phyloP scores from a whole-genome alignment of 441 rosid species.

The Erysimum cheiri region DNA sequence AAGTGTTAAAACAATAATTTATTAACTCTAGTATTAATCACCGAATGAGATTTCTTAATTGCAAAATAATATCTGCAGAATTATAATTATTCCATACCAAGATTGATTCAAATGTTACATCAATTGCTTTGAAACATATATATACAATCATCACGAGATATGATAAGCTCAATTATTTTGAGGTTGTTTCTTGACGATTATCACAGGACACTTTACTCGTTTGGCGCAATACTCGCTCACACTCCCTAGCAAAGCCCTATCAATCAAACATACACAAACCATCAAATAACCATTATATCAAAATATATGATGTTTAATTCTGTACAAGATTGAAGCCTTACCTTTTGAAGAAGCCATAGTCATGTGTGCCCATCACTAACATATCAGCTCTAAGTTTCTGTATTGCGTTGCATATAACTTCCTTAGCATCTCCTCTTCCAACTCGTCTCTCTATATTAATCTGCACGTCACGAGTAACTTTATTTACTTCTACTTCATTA shows the following conservation, averaged over 20 bases:
- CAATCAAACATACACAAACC: not conserved
- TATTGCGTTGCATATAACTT: slow-evolving; percentile 69
- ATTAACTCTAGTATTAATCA: too few species aligned
- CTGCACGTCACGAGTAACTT: slow-evolving; percentile 42
- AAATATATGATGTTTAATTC: not conserved
- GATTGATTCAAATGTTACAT: slow-evolving; percentile 15
- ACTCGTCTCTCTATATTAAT: slow-evolving; percentile 60
- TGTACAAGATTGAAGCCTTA: not conserved
- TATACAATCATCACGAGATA: slow-evolving; percentile 5
- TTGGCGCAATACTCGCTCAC: slow-evolving; percentile 82
- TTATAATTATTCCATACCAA: not conserved
- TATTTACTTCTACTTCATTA: not conserved
- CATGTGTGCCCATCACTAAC: slow-evolving; percentile 88
- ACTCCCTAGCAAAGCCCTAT: slow-evolving; percentile 76
- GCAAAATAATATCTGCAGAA: not conserved
- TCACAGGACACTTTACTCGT: slow-evolving; percentile 73
- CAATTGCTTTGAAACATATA: slow-evolving; percentile 7
- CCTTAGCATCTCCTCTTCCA: slow-evolving; percentile 83
- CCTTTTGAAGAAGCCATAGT: slow-evolving; percentile 92
- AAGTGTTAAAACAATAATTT: too few species aligned
- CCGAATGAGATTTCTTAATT: too few species aligned
- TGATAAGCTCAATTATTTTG: slow-evolving; percentile 3
- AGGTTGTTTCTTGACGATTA: slow-evolving; percentile 61
- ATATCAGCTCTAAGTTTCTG: slow-evolving; percentile 73
- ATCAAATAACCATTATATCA: not conserved